Conservation (phyloP, 2,329 filamentous ascomycete genomes). For the Sporothrix dimorphospora region DNA sequence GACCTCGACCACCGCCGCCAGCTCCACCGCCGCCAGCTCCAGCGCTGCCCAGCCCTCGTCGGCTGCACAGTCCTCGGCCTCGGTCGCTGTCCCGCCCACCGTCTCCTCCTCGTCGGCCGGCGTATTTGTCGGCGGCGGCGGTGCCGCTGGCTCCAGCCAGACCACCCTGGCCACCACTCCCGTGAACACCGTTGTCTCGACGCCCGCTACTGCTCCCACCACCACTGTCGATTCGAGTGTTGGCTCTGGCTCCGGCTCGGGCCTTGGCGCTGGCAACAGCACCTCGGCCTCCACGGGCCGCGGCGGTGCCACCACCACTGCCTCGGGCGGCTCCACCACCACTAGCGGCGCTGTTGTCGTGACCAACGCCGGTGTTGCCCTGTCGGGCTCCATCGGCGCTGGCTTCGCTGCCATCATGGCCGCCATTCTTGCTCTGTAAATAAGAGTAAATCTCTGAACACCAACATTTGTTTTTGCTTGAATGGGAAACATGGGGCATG, state of each 20-base stretch:
- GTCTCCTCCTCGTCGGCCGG: not conserved
- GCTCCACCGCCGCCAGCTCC: slow-evolving; percentile 15
- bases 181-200: not conserved
- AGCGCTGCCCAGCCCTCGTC: slow-evolving; percentile 11
- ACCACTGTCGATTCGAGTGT: slow-evolving; percentile 26
- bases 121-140: not conserved
- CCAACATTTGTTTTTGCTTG: not conserved
- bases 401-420: slow-evolving; percentile 40
- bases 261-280: slow-evolving; percentile 35
- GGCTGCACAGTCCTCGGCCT: not conserved
- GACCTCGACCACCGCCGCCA: not conserved
- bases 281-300: slow-evolving; percentile 36
- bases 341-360: slow-evolving; percentile 39
- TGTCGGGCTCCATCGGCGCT: slow-evolving; percentile 39
- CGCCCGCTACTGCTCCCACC: not conserved
- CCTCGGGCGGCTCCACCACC: slow-evolving; percentile 33
- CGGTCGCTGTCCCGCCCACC: not conserved
- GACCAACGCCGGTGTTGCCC: slow-evolving; percentile 33
- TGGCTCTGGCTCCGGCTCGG: slow-evolving; percentile 26
- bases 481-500: slow-evolving; percentile 3
- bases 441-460: not conserved
- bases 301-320: slow-evolving; percentile 32
- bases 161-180: slow-evolving; percentile 16
- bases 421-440: slow-evolving; percentile 42
- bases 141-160: not conserved